Percentiles rank a stretch among this genome's conserved stretches.
Evolutionary conservation across 83 land plant genomes (phyloP).

Genomic region (Thuja plicata): DNA sequence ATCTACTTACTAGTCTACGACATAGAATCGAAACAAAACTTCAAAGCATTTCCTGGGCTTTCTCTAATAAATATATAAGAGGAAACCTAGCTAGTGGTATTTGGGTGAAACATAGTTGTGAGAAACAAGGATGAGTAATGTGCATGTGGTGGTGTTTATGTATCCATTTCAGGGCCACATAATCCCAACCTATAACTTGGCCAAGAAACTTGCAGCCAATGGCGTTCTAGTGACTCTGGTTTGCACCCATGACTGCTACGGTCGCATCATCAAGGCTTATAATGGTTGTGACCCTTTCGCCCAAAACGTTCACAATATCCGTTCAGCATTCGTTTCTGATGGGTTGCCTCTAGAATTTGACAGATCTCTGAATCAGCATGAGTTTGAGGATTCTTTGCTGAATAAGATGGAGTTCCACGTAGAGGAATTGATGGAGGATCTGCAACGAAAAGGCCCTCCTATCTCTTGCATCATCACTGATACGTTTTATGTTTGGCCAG

Average conservation of each 20-base stretch:
- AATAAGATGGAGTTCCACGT: constrained; percentile 31
- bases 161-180: constrained; percentile 11
- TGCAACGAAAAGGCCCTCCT: constrained; percentile 9
- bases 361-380: constrained; percentile 31
- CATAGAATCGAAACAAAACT: no score
- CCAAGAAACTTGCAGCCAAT: not conserved
- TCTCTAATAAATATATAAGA: no score
- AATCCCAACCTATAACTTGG: not conserved
- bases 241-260: not conserved
- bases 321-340: constrained; percentile 32
- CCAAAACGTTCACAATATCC: constrained; percentile 33
- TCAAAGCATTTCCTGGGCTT: no score
- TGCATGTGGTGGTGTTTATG: not conserved
- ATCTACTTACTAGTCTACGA: no score
- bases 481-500: constrained; percentile 39
- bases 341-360: constrained; percentile 44
- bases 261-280: not conserved
- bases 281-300: constrained; percentile 9
- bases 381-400: constrained; percentile 25
- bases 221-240: not conserved
- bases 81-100: no score
- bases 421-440: constrained; percentile 24
- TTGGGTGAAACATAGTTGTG: no score
- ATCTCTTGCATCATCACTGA: constrained; percentile 33
- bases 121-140: not conserved